Conservation (phyloP, 371 early-diverging fungal genomes). For the Mucor piriformis region DNA sequence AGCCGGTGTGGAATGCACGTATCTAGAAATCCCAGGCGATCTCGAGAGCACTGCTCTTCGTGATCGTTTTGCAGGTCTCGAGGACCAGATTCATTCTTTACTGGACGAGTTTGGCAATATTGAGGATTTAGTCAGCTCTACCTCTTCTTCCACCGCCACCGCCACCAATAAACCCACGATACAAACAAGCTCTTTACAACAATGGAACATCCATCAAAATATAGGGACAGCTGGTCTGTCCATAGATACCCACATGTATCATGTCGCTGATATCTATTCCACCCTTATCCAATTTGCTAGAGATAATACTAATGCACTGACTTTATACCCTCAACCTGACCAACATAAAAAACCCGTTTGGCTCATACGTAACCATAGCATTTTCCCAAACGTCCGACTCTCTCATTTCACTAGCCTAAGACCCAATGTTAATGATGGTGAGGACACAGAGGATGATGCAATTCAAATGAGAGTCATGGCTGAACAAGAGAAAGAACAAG, state of each 20-base stretch:
- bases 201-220: conserved; percentile 27
- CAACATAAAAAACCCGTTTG: conserved; percentile 30
- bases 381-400: conserved; percentile 43
- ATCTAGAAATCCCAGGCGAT: conserved; percentile 51
- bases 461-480: neutral
- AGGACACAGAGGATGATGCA: conserved; percentile 13
- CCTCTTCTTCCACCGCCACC: neutral
- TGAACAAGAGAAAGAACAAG: neutral
- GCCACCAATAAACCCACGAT: conserved; percentile 4
- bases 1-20: conserved; percentile 37
- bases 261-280: conserved; percentile 45
- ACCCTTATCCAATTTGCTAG: conserved; percentile 43
- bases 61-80: conserved; percentile 45
- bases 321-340: conserved; percentile 20
- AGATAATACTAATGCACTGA: conserved; percentile 30
- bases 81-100: conserved; percentile 47
- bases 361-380: conserved; percentile 40
- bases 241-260: conserved; percentile 46
- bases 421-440: conserved; percentile 17
- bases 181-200: conserved; percentile 21
- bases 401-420: conserved; percentile 47
- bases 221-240: conserved; percentile 27
- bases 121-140: conserved; percentile 27
- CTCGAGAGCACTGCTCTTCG: conserved; percentile 51
- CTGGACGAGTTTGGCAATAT: conserved; percentile 41